Evolutionary conservation across 2,329 filamentous ascomycete species (phyloP), one percentile per base, ranked within the genome.

Genomic region (Pseudofabraea citricarpa): DNA sequence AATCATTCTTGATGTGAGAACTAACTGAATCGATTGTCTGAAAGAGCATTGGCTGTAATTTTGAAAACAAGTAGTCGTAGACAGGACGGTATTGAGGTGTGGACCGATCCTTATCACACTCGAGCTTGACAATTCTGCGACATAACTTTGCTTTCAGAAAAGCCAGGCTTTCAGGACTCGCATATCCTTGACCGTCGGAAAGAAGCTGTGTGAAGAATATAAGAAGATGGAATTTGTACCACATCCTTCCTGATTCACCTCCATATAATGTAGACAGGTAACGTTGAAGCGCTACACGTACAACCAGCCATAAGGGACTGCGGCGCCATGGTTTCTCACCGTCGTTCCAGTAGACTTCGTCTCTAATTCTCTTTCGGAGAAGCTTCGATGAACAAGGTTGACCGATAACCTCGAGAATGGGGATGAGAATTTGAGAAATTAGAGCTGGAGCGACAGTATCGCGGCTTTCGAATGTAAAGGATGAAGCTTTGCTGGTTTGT

Each of bases 341-440:
- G 1, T 70, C 55, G 2, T 75, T 71, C n/a, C 67, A 70, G 0
- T 32, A 41, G n/a, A 83, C 72, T 10, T 84, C 79, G 38, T 87
- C 83, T 0, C 76, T 69, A 0, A 85, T 70, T 1, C 73, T 66
- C 54, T 87, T 87, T 0, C 64, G 63, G 1, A 84, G 55, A 0
- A 65, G 19, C 0, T 61, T 50, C 0, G 71, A 61, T 1, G 57
- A 42, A 0, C 64, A 45, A 0, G 63, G 50, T 0, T 54, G 43
- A 0, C 83, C 82, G 6, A 74, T 67, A 0, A 68, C 73, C 53
- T 80, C 73, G 0, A 87, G 58, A 0, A 86, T 54, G 0, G 79
- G 71, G 64, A 85, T 77, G 5, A 87, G 64, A 46, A 84, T 66
- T 5, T 77, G 68, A 0, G 71, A 75, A 3, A 88, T 71, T 1